Base-by-base conservation (phyloP, 768 basidiomycete genomes). In the Kwoniella europaea region DNA sequence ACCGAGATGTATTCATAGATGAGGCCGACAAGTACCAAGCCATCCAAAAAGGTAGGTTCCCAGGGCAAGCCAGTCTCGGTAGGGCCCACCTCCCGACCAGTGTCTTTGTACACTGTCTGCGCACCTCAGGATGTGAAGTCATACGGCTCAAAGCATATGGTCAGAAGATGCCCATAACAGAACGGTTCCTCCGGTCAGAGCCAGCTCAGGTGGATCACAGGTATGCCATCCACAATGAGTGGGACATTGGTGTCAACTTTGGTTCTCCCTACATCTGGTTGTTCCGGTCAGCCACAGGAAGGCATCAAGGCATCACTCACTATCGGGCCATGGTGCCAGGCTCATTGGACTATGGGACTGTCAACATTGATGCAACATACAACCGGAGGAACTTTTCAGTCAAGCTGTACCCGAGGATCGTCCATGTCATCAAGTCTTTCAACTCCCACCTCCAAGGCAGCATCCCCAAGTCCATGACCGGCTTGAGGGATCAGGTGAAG, bases 351-450 rank as follows among this genome's bases (percentile, higher is more conserved):
- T 24, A 24, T 24, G 24, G 24, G 24, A 24, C 24, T 24, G 24
- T 24, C 24, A 24, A 42, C 61, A 16, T 73, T 10, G 29, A 75
- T 3, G 7, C 22, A 4, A 64, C 22, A 2, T 53, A 73, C 27
- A 4, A 60, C 18, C 22, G 55, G 44, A 20, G 43, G 20, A 5
- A 59, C 41, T 73, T 35, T 50, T 24, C 27, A 5, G 63, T 73
- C 72, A 76, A 76, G 74, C 52, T 76, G 7, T 76, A 76, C 42
- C 74, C 74, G 16, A 35, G 66, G 10, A 4, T 76, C 6, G 74
- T 76, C 27, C 74, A 76, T 59, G 61, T 76, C 44, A 73, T 73
- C 65, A 76, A 76, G 59, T 76, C 74, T 18, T 68, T 73, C 69
- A 76, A 76, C 74, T 67, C 65, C 55, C 62, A 56, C 2, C 64